Conservation (phyloP, 257 asterid species). For the Solanum habrochaites region DNA sequence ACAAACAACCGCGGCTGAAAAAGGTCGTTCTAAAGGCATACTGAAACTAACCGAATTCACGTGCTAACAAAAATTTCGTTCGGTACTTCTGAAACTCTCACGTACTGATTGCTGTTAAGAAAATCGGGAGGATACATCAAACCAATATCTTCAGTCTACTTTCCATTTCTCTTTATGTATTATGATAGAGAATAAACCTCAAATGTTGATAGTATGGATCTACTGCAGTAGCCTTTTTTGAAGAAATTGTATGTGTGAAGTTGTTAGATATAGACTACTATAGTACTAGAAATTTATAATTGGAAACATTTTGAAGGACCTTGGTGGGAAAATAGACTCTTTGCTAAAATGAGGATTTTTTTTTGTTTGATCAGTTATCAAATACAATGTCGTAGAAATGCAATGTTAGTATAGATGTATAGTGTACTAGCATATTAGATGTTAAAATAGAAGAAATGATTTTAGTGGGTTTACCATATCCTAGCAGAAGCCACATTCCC, state of each 20-base stretch:
- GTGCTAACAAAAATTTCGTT: conserved; percentile 15
- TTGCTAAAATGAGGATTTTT: neutral
- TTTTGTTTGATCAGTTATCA: neutral
- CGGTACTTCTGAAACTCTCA: conserved; percentile 8
- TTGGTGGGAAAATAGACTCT: neutral
- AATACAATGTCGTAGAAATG: neutral
- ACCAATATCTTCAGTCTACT: conserved; percentile 17
- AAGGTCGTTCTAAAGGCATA: conserved; percentile 1
- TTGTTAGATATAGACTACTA: neutral
- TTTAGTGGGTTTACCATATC: neutral
- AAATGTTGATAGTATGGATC: neutral
- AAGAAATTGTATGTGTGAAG: neutral
- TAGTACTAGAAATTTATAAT: neutral
- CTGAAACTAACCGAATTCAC: conserved; percentile 8
- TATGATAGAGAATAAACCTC: neutral
- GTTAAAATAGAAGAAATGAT: neutral
- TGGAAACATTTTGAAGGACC: neutral
- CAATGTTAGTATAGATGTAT: neutral
- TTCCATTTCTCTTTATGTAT: neutral
- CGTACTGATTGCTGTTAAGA: conserved; percentile 25
- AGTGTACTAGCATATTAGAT: neutral
- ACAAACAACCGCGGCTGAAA: conserved; percentile 1
- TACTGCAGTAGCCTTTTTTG: neutral
- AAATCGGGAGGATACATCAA: conserved; percentile 25
- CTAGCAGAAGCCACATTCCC: neutral